A percentile compares a stretch with the other conserved stretches of the same genome.
Conservation (phyloP, 2,329 filamentous ascomycete species). For the Chrysoporthe cubensis region DNA sequence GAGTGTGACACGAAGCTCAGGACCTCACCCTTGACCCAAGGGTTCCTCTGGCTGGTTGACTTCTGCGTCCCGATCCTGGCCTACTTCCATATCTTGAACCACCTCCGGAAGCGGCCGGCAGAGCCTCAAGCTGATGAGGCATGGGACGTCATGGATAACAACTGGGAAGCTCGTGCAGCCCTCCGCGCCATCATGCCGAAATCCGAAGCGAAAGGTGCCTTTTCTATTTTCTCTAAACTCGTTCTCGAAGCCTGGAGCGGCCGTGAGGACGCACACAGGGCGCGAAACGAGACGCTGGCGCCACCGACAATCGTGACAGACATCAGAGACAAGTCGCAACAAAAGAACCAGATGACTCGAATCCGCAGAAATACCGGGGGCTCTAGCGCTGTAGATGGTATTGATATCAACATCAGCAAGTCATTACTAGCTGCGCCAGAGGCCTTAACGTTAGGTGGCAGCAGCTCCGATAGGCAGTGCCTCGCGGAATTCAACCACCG, state of each 20-base stretch:
- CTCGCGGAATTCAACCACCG: not conserved
- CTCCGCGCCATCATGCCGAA: not conserved
- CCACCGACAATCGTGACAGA: constrained; percentile 12
- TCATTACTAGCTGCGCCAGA: not conserved
- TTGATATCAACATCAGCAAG: not conserved
- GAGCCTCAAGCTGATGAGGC: constrained; percentile 34
- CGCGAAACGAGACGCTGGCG: not conserved
- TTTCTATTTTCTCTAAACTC: not conserved
- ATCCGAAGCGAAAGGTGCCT: not conserved
- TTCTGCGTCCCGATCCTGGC: constrained; percentile 46
- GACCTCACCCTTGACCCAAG: constrained; percentile 36
- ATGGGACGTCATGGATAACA: constrained; percentile 40
- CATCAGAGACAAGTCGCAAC: not conserved
- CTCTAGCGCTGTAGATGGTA: not conserved
- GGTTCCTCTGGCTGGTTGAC: constrained; percentile 44
- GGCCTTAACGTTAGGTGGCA: not conserved
- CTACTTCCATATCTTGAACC: constrained; percentile 45
- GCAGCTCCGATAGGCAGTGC: not conserved
- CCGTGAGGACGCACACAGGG: not conserved
- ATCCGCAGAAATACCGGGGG: not conserved
- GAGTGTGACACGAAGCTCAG: constrained; percentile 43
- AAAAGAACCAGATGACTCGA: not conserved
- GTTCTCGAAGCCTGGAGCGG: constrained; percentile 17
- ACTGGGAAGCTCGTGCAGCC: constrained; percentile 34
- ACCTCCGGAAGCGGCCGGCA: constrained; percentile 35